phyloP scores from a whole-genome alignment of 2,329 filamentous ascomycete genomes.

The Madurella fahalii region DNA sequence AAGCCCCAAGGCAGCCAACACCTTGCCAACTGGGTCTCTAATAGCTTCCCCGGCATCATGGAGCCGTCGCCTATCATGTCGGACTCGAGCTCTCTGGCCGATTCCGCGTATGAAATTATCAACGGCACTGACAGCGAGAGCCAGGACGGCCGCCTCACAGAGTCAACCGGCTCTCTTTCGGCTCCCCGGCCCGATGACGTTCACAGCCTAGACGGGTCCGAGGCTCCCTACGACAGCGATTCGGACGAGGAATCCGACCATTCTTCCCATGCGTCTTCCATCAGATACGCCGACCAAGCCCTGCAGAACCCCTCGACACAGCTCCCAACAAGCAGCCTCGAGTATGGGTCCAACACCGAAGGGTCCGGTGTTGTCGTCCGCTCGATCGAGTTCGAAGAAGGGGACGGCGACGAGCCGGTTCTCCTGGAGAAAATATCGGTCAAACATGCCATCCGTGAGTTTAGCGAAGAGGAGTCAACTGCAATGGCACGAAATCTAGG shows the following conservation, averaged over 20 bases:
- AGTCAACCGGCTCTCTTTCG: slow-evolving; percentile 50
- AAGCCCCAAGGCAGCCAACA: slow-evolving; percentile 51
- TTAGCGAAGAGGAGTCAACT: slow-evolving; percentile 38
- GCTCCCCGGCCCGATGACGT: slow-evolving; percentile 48
- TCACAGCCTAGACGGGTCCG: slow-evolving; percentile 48
- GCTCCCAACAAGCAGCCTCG: slow-evolving; percentile 24
- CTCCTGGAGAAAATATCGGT: slow-evolving; percentile 40
- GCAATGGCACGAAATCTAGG: slow-evolving; percentile 32
- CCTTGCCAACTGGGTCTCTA: slow-evolving; percentile 57
- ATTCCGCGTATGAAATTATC: slow-evolving; percentile 57
- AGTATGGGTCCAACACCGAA: slow-evolving; percentile 19
- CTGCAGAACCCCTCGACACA: slow-evolving; percentile 41
- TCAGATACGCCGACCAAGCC: slow-evolving; percentile 48
- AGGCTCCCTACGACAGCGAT: slow-evolving; percentile 37
- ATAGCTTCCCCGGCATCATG: slow-evolving; percentile 56
- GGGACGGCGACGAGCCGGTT: slow-evolving; percentile 26
- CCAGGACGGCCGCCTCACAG: slow-evolving; percentile 46
- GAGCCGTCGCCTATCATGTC: slow-evolving; percentile 36
- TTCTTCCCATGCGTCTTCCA: slow-evolving; percentile 35
- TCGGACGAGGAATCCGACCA: slow-evolving; percentile 40
- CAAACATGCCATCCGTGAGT: slow-evolving; percentile 44
- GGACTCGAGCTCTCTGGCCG: slow-evolving; percentile 48
- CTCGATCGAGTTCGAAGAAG: slow-evolving; percentile 46
- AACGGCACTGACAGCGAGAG: slow-evolving; percentile 47
- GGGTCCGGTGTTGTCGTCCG: slow-evolving; percentile 22